Conservation (phyloP, 805 yeast genomes). For the Lipomyces chichibuensis region DNA sequence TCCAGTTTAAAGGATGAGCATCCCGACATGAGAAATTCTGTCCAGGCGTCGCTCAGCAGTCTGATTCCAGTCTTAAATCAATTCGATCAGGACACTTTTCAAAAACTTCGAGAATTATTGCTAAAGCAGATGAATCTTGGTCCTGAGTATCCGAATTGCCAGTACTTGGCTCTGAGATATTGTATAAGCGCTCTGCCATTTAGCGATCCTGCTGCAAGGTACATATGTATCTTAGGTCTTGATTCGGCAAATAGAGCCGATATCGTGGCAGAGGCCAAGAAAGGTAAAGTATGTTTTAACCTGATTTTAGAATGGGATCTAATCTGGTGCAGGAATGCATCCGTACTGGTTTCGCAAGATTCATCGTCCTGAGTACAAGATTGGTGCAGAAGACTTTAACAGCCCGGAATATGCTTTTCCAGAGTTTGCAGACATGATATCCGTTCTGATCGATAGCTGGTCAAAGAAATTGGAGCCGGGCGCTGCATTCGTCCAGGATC, state of each 20-base stretch:
- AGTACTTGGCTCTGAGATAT: conserved; percentile 67
- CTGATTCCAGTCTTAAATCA: conserved; percentile 54
- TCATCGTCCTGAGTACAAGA: conserved; percentile 44
- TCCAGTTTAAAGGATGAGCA: conserved; percentile 68
- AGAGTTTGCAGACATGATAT: conserved; percentile 48
- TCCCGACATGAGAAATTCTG: conserved; percentile 62
- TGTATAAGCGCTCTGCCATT: conserved; percentile 68
- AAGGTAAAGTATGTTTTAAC: conserved; percentile 45
- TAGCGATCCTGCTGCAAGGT: conserved; percentile 65
- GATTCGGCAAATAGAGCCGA: conserved; percentile 63
- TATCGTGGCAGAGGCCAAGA: conserved; percentile 73
- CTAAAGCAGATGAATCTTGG: conserved; percentile 48
- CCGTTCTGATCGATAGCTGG: background rate
- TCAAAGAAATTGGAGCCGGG: background rate
- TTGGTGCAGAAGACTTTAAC: conserved; percentile 44
- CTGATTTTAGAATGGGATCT: background rate
- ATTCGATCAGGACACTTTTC: conserved; percentile 44
- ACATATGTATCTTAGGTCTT: conserved; percentile 68
- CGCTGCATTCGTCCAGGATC: conserved; percentile 10
- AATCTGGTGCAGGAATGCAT: conserved; percentile 54
- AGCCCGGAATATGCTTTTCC: conserved; percentile 56
- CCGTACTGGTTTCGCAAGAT: conserved; percentile 75
- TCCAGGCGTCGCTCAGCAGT: conserved; percentile 71
- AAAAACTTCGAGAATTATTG: conserved; percentile 49
- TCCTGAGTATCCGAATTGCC: conserved; percentile 53